These are phyloP conservation scores for Pichia sp. DNA, from an alignment of 1,139 yeast genomes.

Conservation along the genomic window DNA sequence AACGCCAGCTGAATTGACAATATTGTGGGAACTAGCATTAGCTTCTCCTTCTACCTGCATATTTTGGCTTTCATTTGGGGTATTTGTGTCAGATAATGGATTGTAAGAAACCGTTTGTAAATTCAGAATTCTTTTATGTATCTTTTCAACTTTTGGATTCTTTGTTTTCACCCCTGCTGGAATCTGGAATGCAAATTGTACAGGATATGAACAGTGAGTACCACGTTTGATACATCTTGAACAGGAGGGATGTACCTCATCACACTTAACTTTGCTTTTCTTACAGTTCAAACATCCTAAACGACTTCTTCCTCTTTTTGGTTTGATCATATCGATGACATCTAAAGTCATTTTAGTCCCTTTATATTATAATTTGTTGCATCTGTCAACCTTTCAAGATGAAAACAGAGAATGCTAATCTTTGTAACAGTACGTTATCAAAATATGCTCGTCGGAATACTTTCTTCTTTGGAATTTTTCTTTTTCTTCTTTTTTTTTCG, in stretches of 20 bases:
- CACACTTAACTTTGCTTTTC: conserved; percentile 83
- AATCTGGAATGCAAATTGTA: background rate
- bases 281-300: conserved; percentile 83
- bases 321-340: background rate
- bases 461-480: background rate
- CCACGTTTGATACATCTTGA: conserved; percentile 16
- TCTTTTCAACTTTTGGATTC: background rate
- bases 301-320: conserved; percentile 9
- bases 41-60: background rate
- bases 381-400: background rate
- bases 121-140: background rate
- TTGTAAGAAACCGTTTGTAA: conserved; percentile 3
- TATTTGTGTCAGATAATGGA: background rate
- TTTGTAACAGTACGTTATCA: background rate
- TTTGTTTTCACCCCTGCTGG: background rate
- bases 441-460: background rate
- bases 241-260: conserved; percentile 63
- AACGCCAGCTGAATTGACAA: background rate
- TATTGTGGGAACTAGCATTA: no score
- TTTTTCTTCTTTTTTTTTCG: background rate
- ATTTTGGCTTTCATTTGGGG: background rate
- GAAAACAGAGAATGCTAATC: background rate
- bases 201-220: conserved; percentile 12
- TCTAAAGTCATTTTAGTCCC: no score
- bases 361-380: background rate